Percentiles rank a stretch among this genome's conserved stretches.
These are phyloP conservation scores for Aspergillus tanneri DNA, from an alignment of 2,329 filamentous ascomycete genomes.

Conservation along the genomic window DNA sequence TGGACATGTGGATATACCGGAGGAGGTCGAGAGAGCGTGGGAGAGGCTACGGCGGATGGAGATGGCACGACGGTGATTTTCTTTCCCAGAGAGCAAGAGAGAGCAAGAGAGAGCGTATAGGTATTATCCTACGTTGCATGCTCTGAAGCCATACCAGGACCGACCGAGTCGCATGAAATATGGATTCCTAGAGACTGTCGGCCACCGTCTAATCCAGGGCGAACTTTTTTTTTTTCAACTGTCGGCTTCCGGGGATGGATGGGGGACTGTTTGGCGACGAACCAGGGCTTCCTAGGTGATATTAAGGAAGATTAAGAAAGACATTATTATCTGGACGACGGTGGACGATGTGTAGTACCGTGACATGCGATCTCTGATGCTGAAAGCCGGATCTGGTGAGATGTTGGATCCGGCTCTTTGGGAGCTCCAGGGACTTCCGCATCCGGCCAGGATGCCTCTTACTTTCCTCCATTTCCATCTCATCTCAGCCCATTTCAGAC, in stretches of 20 bases:
- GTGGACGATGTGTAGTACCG: too few relatives aligned
- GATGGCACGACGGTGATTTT: not conserved
- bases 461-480: slow-evolving; percentile 27
- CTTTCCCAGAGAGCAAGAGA: too few relatives aligned
- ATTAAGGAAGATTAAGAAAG: slow-evolving; percentile 38
- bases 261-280: slow-evolving; percentile 18
- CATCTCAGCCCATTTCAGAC: too few relatives aligned
- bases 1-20: slow-evolving; percentile 44
- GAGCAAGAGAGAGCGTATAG: too few relatives aligned
- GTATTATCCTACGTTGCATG: slow-evolving; percentile 32
- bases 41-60: not conserved
- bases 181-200: slow-evolving; percentile 41
- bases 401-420: too few relatives aligned
- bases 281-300: slow-evolving; percentile 35
- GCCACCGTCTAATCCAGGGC: slow-evolving; percentile 46
- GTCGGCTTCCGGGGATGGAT: slow-evolving; percentile 20
- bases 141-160: slow-evolving; percentile 49
- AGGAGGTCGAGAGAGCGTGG: slow-evolving; percentile 36
- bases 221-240: slow-evolving; percentile 34
- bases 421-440: too few relatives aligned
- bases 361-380: too few relatives aligned
- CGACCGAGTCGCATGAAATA: slow-evolving; percentile 49
- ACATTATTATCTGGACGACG: too few relatives aligned
- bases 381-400: too few relatives aligned
- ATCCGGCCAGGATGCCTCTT: slow-evolving; percentile 24